Evolutionary conservation across 768 basidiomycete species (phyloP).

Genomic region (Termitomyces sp.): DNA sequence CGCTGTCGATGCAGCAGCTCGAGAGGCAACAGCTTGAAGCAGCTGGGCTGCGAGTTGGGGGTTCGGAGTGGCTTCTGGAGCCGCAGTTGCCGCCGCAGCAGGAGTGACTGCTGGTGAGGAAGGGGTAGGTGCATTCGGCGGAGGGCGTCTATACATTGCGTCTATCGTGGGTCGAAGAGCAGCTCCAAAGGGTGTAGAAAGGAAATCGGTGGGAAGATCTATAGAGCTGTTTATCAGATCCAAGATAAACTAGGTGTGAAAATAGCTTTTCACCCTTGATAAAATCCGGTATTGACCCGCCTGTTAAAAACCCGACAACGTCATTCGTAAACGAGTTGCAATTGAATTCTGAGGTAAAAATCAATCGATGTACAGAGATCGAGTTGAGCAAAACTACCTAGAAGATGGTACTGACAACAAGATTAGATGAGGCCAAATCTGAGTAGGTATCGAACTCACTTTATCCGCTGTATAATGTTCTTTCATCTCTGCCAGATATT

Average conservation of each 20-base stretch:
- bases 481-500: constrained; percentile 75
- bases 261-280: constrained; percentile 58
- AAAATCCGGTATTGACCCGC: constrained; percentile 73
- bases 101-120: constrained; percentile 23
- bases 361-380: neutral
- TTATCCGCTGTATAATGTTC: constrained; percentile 88
- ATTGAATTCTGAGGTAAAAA: constrained; percentile 66
- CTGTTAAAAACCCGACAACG: constrained; percentile 82
- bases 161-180: constrained; percentile 90
- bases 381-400: constrained; percentile 42
- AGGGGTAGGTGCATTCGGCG: constrained; percentile 36
- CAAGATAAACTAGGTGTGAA: neutral
- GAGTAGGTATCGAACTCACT: constrained; percentile 36
- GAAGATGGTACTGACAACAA: constrained; percentile 72
- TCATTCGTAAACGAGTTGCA: constrained; percentile 96
- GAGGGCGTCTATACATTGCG: constrained; percentile 72
- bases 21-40: constrained; percentile 54
- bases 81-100: constrained; percentile 10
- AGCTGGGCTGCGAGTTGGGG: constrained; percentile 51
- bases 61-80: constrained; percentile 35
- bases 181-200: constrained; percentile 86
- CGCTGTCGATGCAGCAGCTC: constrained; percentile 29
- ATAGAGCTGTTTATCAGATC: neutral
- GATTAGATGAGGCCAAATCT: neutral
- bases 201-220: constrained; percentile 82